Evolutionary conservation across 192 early-diverging fungal genomes (phyloP).

Genomic region (Entophlyctis luteolus): DNA sequence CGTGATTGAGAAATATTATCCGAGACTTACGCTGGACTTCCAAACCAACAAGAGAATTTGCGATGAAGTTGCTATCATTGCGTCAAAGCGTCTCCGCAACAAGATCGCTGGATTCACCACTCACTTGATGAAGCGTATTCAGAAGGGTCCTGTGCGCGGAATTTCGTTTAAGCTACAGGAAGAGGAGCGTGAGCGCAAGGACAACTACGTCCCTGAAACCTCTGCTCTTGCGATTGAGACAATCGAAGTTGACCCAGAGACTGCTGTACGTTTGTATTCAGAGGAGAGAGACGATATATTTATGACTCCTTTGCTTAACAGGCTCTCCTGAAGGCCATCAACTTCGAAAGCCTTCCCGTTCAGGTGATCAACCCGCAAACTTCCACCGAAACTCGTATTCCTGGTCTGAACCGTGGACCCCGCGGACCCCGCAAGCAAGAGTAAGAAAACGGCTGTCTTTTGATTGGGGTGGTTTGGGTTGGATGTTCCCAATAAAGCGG

Average conservation of each 20-base stretch:
- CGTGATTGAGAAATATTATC: conserved; percentile 99
- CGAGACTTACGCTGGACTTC: conserved; percentile 96
- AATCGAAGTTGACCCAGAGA: conserved; percentile 95
- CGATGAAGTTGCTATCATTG: conserved; percentile 96
- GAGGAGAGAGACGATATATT: not conserved
- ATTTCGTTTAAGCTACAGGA: conserved; percentile 99
- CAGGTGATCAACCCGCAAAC: conserved; percentile 50
- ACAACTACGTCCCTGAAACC: conserved; percentile 98
- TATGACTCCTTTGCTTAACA: conserved; percentile 19
- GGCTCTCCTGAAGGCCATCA: conserved; percentile 92
- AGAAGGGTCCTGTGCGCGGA: conserved; percentile 96
- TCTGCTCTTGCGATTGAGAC: conserved; percentile 87
- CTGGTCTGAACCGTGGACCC: conserved; percentile 32
- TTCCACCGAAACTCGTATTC: conserved; percentile 31
- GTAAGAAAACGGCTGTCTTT: too few relatives aligned
- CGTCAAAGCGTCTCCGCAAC: conserved; percentile 99
- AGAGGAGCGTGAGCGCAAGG: conserved; percentile 99
- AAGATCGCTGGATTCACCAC: conserved; percentile 99
- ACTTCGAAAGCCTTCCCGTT: conserved; percentile 89
- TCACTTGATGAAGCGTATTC: conserved; percentile 99
- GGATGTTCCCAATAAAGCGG: too few relatives aligned
- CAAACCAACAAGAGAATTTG: conserved; percentile 99
- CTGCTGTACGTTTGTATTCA: conserved; percentile 56
- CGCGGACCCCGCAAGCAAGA: conserved; percentile 14
- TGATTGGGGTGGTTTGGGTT: too few relatives aligned